phyloP scores from a whole-genome alignment of 208 protist species.

The Strigomonas oncopelti region DNA sequence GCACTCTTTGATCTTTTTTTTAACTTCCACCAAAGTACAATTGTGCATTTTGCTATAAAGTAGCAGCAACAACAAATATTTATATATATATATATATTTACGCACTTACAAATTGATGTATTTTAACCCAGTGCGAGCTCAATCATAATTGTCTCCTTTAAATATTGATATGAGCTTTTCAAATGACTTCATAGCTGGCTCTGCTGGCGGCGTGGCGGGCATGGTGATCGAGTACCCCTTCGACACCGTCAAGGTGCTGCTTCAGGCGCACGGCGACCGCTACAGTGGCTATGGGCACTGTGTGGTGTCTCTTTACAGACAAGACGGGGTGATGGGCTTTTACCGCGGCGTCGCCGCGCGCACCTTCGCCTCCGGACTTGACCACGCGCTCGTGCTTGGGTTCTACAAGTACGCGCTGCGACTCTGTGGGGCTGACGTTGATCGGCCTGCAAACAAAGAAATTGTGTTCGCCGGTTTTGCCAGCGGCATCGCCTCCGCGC shows the following conservation, averaged over 20 bases:
- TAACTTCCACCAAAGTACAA: no score
- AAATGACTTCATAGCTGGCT: conserved; percentile 65
- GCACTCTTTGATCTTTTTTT: no score
- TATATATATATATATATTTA: no score
- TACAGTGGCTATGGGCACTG: conserved; percentile 67
- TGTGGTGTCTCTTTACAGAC: conserved; percentile 27
- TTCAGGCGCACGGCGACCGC: conserved; percentile 54
- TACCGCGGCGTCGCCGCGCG: conserved; percentile 74
- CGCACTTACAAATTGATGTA: no score
- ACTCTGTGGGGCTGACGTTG: conserved; percentile 36
- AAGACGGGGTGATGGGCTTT: conserved; percentile 72
- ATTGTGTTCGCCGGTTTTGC: conserved; percentile 58
- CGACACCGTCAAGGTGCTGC: conserved; percentile 86
- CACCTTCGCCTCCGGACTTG: conserved; percentile 55
- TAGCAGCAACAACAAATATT: no score
- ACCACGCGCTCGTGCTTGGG: conserved; percentile 77
- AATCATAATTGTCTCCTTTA: no score
- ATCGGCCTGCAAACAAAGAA: conserved; percentile 30
- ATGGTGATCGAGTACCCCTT: conserved; percentile 87
- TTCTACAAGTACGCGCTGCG: conserved; percentile 74
- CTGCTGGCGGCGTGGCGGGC: conserved; percentile 48
- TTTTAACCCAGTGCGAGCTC: no score
- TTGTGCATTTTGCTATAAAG: no score
- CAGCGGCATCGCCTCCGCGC: conserved; percentile 56
- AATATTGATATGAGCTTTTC: conserved; percentile 42